phyloP scores from a whole-genome alignment of 1,284 basidiomycete species.

The Sporisorium reilianum region DNA sequence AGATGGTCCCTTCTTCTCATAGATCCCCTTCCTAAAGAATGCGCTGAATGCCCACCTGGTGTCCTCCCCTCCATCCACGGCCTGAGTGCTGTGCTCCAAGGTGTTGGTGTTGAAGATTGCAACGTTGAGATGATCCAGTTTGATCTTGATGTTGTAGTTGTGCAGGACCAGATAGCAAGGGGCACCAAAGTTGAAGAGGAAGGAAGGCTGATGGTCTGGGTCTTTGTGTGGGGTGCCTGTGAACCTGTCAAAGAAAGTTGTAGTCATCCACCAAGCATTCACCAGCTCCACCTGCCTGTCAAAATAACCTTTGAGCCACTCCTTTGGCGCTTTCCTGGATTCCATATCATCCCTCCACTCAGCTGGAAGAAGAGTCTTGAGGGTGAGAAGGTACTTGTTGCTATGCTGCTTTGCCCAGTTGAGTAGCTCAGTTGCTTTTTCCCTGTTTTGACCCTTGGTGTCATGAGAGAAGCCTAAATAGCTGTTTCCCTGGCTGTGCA shows the following conservation, averaged over 20 bases:
- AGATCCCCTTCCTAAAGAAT: slow-evolving; percentile 4
- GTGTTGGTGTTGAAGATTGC: slow-evolving; percentile 7
- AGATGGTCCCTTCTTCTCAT: background rate
- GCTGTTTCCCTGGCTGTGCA: background rate
- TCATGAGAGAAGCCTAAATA: background rate
- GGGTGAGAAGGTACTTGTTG: background rate
- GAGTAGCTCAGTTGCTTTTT: background rate
- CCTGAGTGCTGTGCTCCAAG: background rate
- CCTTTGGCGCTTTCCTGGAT: background rate
- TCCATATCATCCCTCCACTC: background rate
- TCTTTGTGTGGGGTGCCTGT: background rate
- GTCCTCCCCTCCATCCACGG: background rate
- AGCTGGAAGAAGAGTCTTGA: background rate
- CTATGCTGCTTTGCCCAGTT: background rate
- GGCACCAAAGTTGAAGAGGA: slow-evolving; percentile 12
- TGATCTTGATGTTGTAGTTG: slow-evolving; percentile 6
- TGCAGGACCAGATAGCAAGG: slow-evolving; percentile 6
- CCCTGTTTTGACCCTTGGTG: background rate
- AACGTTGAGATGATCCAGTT: slow-evolving; percentile 6
- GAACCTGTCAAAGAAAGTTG: slow-evolving; percentile 9
- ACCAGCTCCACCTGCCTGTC: background rate
- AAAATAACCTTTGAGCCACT: background rate
- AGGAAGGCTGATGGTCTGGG: slow-evolving; percentile 4
- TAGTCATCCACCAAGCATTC: background rate
- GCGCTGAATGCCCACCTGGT: slow-evolving; percentile 17